These are phyloP conservation scores for Venturia aucupariae DNA, from an alignment of 2,329 filamentous ascomycete genomes.

Conservation along the genomic window DNA sequence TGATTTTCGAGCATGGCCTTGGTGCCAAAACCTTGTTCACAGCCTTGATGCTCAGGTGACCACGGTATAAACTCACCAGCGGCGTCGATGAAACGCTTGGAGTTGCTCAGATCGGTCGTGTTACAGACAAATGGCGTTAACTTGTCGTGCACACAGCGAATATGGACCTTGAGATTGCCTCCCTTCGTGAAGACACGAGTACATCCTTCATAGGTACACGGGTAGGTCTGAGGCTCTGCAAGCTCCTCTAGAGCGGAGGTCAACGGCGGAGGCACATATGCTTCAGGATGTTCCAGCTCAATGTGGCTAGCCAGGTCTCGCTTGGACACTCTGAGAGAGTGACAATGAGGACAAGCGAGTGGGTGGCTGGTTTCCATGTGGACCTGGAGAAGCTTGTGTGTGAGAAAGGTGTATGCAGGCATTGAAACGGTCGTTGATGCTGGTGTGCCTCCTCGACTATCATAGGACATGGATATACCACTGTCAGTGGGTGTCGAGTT, in stretches of 20 bases:
- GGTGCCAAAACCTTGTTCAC: slow-evolving; percentile 64
- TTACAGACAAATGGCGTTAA: slow-evolving; percentile 70
- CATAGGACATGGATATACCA: slow-evolving; percentile 8
- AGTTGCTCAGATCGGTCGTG: slow-evolving; percentile 49
- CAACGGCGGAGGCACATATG: slow-evolving; percentile 42
- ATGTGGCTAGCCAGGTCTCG: slow-evolving; percentile 43
- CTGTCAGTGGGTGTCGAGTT: neutral
- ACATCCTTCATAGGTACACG: slow-evolving; percentile 61
- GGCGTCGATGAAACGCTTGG: slow-evolving; percentile 23
- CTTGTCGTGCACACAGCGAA: slow-evolving; percentile 68
- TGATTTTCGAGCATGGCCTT: slow-evolving; percentile 78
- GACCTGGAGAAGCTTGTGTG: slow-evolving; percentile 58
- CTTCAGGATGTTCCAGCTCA: slow-evolving; percentile 63
- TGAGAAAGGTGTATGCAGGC: slow-evolving; percentile 50
- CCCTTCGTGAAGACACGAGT: slow-evolving; percentile 69
- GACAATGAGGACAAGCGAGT: slow-evolving; percentile 65
- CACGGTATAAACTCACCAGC: slow-evolving; percentile 42
- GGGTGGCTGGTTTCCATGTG: slow-evolving; percentile 67
- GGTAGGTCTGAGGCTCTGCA: slow-evolving; percentile 54
- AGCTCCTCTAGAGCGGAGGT: slow-evolving; percentile 32
- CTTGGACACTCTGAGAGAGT: slow-evolving; percentile 55
- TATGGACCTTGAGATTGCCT: slow-evolving; percentile 74
- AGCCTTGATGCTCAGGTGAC: slow-evolving; percentile 50
- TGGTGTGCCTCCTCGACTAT: slow-evolving; percentile 4
- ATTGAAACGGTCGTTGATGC: neutral